phyloP scores from a whole-genome alignment of 768 basidiomycete genomes.

The Gyrodon lividus region DNA sequence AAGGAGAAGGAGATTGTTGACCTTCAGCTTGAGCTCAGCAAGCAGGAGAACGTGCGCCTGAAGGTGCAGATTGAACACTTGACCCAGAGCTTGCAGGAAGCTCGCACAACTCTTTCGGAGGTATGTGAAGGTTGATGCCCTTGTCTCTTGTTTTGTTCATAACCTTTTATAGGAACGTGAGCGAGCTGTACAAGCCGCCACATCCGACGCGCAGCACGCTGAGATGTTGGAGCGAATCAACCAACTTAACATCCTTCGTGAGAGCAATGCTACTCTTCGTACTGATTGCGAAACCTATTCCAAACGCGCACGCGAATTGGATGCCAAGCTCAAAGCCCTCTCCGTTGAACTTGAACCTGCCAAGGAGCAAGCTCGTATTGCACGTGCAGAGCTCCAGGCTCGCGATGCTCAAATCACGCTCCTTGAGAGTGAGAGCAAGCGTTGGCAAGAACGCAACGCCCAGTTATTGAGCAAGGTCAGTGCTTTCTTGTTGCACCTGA shows the following conservation, averaged over 20 bases:
- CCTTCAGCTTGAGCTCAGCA: slow-evolving; percentile 78
- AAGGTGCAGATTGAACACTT: slow-evolving; percentile 77
- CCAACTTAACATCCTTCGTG: slow-evolving; percentile 79
- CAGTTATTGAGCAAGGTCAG: slow-evolving; percentile 78
- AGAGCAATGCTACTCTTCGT: slow-evolving; percentile 85
- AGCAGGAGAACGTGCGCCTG: slow-evolving; percentile 70
- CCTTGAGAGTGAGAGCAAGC: slow-evolving; percentile 72
- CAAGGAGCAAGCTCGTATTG: slow-evolving; percentile 63
- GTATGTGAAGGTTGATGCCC: slow-evolving; percentile 34
- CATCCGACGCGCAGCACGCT: slow-evolving; percentile 76
- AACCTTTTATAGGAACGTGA: slow-evolving; percentile 65
- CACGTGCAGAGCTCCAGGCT: slow-evolving; percentile 74
- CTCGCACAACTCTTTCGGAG: slow-evolving; percentile 67
- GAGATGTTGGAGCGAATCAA: slow-evolving; percentile 86
- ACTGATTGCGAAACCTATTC: slow-evolving; percentile 70
- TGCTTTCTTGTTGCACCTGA: neutral
- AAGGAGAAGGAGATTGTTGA: slow-evolving; percentile 94
- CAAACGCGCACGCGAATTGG: slow-evolving; percentile 68
- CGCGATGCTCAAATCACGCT: slow-evolving; percentile 63
- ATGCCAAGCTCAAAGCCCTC: slow-evolving; percentile 56
- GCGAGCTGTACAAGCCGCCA: slow-evolving; percentile 64
- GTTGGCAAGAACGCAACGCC: slow-evolving; percentile 82
- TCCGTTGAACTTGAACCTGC: slow-evolving; percentile 69
- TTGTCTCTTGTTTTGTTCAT: neutral
- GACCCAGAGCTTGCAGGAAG: slow-evolving; percentile 66